A percentile compares a stretch with the other conserved stretches of the same genome.
Evolutionary conservation across 163 green algal species (phyloP).

Genomic region (Scenedesmus sp.): DNA sequence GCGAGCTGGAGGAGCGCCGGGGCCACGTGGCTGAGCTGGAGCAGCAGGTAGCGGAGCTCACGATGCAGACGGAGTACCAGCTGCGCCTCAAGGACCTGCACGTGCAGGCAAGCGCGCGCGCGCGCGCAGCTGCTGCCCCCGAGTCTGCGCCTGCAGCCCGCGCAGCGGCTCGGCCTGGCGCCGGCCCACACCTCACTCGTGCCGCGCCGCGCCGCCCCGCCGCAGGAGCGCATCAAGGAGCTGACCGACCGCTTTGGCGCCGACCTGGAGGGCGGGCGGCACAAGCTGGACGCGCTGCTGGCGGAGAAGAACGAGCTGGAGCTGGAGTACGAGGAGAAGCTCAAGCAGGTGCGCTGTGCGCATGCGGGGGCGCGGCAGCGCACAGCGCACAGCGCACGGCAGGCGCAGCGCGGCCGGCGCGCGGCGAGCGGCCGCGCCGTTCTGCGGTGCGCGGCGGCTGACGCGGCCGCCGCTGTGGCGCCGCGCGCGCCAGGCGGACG

Average conservation of each 20-base stretch:
- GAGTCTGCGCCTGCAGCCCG: not conserved
- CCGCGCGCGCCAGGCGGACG: constrained; percentile 54
- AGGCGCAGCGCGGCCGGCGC: too few species aligned
- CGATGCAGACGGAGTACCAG: constrained; percentile 93
- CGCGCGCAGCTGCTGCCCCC: not conserved
- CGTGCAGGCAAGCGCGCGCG: constrained; percentile 58
- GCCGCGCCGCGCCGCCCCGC: not conserved
- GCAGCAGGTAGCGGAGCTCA: constrained; percentile 86
- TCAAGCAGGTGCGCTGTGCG: constrained; percentile 53
- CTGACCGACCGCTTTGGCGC: constrained; percentile 81
- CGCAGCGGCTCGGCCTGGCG: not conserved
- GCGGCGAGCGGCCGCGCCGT: not conserved
- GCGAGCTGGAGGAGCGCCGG: constrained; percentile 87
- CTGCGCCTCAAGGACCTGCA: constrained; percentile 88
- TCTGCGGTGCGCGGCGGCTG: not conserved
- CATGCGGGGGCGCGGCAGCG: not conserved
- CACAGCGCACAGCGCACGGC: too few species aligned
- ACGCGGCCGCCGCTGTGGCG: not conserved
- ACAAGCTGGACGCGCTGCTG: constrained; percentile 83
- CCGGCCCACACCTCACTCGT: not conserved
- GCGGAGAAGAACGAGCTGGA: constrained; percentile 75
- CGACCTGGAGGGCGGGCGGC: constrained; percentile 75
- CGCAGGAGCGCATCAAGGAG: constrained; percentile 74
- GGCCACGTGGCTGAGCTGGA: constrained; percentile 85
- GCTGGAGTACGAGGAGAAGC: constrained; percentile 72